Conservation (phyloP, 768 basidiomycete species). For the Favolaschia claudopus region DNA sequence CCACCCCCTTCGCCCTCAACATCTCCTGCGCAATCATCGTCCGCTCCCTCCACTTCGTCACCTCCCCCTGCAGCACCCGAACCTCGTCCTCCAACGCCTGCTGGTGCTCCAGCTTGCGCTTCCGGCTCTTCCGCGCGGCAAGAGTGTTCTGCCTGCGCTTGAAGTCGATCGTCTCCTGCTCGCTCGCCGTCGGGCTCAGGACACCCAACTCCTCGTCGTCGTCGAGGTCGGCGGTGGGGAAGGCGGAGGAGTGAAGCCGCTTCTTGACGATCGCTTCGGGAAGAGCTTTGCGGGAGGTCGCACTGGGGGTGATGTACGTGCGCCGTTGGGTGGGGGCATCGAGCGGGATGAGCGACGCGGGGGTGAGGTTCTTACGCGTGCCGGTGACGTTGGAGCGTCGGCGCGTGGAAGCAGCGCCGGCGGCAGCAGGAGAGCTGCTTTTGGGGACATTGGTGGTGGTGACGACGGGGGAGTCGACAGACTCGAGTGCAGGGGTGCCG, state of each 20-base stretch:
- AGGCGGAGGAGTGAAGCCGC: slow-evolving; percentile 45
- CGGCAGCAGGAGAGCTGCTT: slow-evolving; percentile 9
- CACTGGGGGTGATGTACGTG: slow-evolving; percentile 57
- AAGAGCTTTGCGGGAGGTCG: slow-evolving; percentile 65
- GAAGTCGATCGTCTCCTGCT: slow-evolving; percentile 63
- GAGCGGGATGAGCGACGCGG: slow-evolving; percentile 55
- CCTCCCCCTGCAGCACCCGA: slow-evolving; percentile 50
- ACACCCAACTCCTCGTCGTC: slow-evolving; percentile 24
- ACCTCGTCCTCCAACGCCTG: slow-evolving; percentile 56
- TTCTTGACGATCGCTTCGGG: slow-evolving; percentile 60
- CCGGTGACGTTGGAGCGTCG: slow-evolving; percentile 34
- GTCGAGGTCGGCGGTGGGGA: slow-evolving; percentile 42
- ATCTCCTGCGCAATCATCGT: slow-evolving; percentile 46
- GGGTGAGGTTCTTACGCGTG: slow-evolving; percentile 62
- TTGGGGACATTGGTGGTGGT: not conserved
- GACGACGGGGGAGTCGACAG: slow-evolving; percentile 8
- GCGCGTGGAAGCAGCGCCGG: not conserved
- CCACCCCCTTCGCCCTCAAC: slow-evolving; percentile 48
- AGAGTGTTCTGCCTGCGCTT: slow-evolving; percentile 76
- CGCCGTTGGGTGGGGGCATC: slow-evolving; percentile 68
- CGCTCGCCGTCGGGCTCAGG: slow-evolving; percentile 37
- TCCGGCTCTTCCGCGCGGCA: slow-evolving; percentile 69
- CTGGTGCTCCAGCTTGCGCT: slow-evolving; percentile 71
- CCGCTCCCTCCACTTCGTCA: slow-evolving; percentile 57
- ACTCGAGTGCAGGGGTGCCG: slow-evolving; percentile 16